Conservation (phyloP, 495 filamentous ascomycete species). For the Neurospora sp. region DNA sequence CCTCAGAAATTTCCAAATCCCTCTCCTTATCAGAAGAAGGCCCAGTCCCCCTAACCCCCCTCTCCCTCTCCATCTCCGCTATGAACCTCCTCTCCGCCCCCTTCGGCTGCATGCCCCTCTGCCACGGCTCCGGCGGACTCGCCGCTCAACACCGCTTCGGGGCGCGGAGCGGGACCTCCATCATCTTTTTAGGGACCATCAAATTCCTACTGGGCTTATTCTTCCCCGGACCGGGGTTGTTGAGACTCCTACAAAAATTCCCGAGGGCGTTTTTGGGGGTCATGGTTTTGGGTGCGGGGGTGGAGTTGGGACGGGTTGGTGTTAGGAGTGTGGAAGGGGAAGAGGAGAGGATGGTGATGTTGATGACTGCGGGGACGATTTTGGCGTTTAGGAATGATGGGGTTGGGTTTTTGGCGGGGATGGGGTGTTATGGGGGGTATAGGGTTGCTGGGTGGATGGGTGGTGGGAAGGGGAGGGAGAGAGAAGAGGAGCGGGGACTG, state of each 20-base stretch:
- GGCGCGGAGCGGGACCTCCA: constrained; percentile 72
- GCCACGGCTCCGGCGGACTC: constrained; percentile 84
- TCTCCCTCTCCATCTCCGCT: constrained; percentile 67
- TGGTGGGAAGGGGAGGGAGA: not conserved
- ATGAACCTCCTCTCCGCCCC: constrained; percentile 83
- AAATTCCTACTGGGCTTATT: constrained; percentile 70
- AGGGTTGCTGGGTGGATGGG: not conserved
- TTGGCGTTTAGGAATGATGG: constrained; percentile 86
- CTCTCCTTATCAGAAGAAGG: constrained; percentile 19
- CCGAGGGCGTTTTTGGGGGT: constrained; percentile 67
- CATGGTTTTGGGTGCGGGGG: constrained; percentile 79
- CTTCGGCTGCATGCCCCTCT: constrained; percentile 94
- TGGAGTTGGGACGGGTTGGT: constrained; percentile 78
- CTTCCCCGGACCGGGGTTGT: constrained; percentile 53
- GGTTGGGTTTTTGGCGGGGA: constrained; percentile 73
- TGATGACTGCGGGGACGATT: constrained; percentile 69
- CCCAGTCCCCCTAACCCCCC: constrained; percentile 52
- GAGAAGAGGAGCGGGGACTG: not conserved
- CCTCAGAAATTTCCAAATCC: not conserved
- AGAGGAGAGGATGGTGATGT: constrained; percentile 76
- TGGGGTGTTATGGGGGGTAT: constrained; percentile 38
- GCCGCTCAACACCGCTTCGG: constrained; percentile 87
- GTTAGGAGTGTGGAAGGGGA: constrained; percentile 58
- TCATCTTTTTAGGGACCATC: constrained; percentile 65
- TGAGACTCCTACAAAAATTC: constrained; percentile 57